phyloP scores from a whole-genome alignment of 208 protist species.

The Leishmania mexicana region DNA sequence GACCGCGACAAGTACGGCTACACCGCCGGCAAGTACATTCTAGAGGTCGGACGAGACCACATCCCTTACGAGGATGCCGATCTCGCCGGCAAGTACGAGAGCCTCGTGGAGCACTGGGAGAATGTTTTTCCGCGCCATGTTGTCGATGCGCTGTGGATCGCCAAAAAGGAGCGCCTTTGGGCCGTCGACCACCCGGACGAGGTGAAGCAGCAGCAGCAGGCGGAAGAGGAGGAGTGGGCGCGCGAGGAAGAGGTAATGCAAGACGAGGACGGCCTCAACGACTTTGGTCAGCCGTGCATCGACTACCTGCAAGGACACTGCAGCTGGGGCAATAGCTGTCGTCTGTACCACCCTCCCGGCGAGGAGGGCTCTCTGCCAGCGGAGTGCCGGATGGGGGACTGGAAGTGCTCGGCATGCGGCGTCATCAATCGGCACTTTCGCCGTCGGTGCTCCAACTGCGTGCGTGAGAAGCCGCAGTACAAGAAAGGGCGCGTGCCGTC shows the following conservation, averaged over 20 bases:
- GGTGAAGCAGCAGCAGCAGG: slow-evolving; percentile 56
- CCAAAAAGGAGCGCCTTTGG: slow-evolving; percentile 89
- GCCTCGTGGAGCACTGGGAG: slow-evolving; percentile 91
- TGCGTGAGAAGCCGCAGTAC: slow-evolving; percentile 92
- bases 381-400: slow-evolving; percentile 90
- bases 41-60: slow-evolving; percentile 88
- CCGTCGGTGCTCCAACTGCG: slow-evolving; percentile 88
- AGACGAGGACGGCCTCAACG: slow-evolving; percentile 89
- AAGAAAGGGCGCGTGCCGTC: slow-evolving; percentile 64
- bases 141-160: slow-evolving; percentile 85
- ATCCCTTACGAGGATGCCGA: slow-evolving; percentile 89
- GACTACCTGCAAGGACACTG: slow-evolving; percentile 92
- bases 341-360: slow-evolving; percentile 84
- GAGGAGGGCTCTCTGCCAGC: slow-evolving; percentile 86
- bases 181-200: slow-evolving; percentile 76
- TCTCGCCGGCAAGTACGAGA: slow-evolving; percentile 84
- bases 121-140: slow-evolving; percentile 87
- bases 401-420: slow-evolving; percentile 89
- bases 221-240: slow-evolving; percentile 84
- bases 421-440: slow-evolving; percentile 94
- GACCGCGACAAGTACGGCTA: slow-evolving; percentile 86
- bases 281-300: slow-evolving; percentile 92
- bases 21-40: slow-evolving; percentile 82
- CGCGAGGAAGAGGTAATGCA: slow-evolving; percentile 70
- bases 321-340: slow-evolving; percentile 76